phyloP scores from a whole-genome alignment of 2,329 filamentous ascomycete genomes.

The Pyricularia sp. region DNA sequence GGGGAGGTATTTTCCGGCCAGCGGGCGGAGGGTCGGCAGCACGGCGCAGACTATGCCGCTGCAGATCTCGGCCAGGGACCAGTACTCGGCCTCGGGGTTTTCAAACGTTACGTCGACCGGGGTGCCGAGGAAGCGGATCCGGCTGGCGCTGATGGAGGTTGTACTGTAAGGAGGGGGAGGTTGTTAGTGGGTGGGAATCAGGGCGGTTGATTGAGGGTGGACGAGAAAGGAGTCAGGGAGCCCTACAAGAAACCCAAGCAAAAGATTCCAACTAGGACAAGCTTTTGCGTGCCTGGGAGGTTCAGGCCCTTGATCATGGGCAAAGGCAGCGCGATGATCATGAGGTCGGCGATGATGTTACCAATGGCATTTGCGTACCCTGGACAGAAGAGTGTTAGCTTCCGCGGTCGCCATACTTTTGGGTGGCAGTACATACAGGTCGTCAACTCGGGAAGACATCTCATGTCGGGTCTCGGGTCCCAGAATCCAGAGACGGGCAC shows the following conservation, averaged over 20 bases:
- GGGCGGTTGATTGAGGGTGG: too few relatives aligned
- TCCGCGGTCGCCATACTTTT: too few relatives aligned
- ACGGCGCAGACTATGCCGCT: conserved; percentile 26
- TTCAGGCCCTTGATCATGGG: conserved; percentile 18
- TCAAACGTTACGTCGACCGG: conserved; percentile 25
- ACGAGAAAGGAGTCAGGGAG: too few relatives aligned
- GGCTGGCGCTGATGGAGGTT: conserved; percentile 28
- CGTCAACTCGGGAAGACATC: conserved; percentile 23
- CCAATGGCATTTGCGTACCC: conserved; percentile 26
- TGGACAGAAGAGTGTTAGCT: neutral
- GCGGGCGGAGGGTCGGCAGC: conserved; percentile 24
- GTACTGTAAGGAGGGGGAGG: conserved; percentile 13
- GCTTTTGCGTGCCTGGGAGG: conserved; percentile 17
- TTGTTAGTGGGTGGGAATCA: too few relatives aligned
- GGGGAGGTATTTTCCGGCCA: conserved; percentile 6
- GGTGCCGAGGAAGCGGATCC: conserved; percentile 25
- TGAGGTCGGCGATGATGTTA: conserved; percentile 27
- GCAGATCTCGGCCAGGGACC: conserved; percentile 26
- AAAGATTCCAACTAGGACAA: conserved; percentile 24
- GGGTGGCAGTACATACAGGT: conserved; percentile 12
- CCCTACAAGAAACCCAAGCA: conserved; percentile 25
- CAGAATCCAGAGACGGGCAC: conserved; percentile 25
- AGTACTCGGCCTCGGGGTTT: conserved; percentile 17
- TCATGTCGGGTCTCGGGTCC: conserved; percentile 15
- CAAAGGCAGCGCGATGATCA: conserved; percentile 25